Evolutionary conservation across 257 asterid genomes (phyloP).

Genomic region (Marsdenia floribunda): DNA sequence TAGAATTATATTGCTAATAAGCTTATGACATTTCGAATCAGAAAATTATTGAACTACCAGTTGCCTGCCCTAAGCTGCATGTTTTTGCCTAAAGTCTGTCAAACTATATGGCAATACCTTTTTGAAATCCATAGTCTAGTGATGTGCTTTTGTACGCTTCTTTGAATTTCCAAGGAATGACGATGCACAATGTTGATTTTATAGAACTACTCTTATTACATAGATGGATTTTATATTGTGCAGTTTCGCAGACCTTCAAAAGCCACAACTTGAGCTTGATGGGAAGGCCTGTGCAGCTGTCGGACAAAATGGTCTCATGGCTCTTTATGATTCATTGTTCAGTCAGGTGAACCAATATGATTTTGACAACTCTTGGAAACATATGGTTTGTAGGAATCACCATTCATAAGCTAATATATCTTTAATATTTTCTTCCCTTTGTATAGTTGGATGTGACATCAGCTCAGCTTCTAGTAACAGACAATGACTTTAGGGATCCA

Average conservation of each 20-base stretch:
- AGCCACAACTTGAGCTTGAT: conserved; percentile 92
- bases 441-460: conserved; percentile 73
- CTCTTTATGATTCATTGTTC: conserved; percentile 87
- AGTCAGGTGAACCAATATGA: conserved; percentile 64
- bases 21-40: background rate
- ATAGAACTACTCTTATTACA: too few relatives aligned
- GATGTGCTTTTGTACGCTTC: background rate
- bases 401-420: background rate
- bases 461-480: conserved; percentile 80
- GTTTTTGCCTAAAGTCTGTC: background rate
- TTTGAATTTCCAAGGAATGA: background rate
- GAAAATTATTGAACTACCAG: background rate
- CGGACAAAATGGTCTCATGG: conserved; percentile 98
- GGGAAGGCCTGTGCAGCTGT: conserved; percentile 99
- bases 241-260: conserved; percentile 98
- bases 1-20: background rate
- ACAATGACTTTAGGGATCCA: conserved; percentile 64
- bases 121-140: background rate
- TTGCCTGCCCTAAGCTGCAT: background rate
- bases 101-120: background rate
- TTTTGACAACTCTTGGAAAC: background rate
- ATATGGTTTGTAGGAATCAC: background rate
- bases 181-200: background rate
- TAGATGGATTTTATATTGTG: background rate
- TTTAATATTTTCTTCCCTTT: conserved; percentile 5